phyloP scores from a whole-genome alignment of 2,329 filamentous ascomycete species.

The Fusarium odoratissimum region DNA sequence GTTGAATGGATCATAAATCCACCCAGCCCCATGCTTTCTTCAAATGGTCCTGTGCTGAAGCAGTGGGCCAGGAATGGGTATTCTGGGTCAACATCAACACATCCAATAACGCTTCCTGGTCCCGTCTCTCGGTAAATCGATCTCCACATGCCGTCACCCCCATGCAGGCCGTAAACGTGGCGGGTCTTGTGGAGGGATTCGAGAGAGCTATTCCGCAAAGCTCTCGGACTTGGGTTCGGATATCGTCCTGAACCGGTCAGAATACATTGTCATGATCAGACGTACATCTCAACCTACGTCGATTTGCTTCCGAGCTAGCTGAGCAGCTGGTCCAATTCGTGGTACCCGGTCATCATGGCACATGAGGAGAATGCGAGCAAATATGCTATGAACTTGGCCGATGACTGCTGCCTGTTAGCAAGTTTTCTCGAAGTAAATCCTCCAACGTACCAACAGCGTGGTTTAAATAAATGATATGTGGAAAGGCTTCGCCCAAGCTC shows the following conservation, averaged over 20 bases:
- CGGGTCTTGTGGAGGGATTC: conserved; percentile 66
- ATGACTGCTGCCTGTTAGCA: conserved; percentile 55
- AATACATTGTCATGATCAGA: rapidly evolving
- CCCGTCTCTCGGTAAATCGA: conserved; percentile 57
- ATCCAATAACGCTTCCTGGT: conserved; percentile 61
- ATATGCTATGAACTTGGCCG: conserved; percentile 69
- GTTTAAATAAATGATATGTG: conserved; percentile 67
- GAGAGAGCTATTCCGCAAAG: conserved; percentile 70
- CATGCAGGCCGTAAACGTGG: conserved; percentile 67
- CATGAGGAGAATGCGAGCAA: conserved; percentile 67
- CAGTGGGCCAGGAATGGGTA: conserved; percentile 65
- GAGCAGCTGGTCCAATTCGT: conserved; percentile 57
- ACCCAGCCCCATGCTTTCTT: conserved; percentile 63
- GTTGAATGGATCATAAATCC: conserved; percentile 8
- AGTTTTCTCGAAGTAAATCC: not conserved
- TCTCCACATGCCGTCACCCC: conserved; percentile 64
- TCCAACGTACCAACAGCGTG: conserved; percentile 61
- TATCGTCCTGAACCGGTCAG: conserved; percentile 54
- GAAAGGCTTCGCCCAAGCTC: conserved; percentile 59
- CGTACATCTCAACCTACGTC: conserved; percentile 47
- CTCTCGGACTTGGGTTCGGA: conserved; percentile 52
- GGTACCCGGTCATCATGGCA: conserved; percentile 66
- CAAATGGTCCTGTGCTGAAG: conserved; percentile 58
- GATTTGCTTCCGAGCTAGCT: conserved; percentile 41
- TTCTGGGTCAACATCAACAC: conserved; percentile 60